Conservation (phyloP, 345 rosid species). For the Eucalyptus tenuipes region DNA sequence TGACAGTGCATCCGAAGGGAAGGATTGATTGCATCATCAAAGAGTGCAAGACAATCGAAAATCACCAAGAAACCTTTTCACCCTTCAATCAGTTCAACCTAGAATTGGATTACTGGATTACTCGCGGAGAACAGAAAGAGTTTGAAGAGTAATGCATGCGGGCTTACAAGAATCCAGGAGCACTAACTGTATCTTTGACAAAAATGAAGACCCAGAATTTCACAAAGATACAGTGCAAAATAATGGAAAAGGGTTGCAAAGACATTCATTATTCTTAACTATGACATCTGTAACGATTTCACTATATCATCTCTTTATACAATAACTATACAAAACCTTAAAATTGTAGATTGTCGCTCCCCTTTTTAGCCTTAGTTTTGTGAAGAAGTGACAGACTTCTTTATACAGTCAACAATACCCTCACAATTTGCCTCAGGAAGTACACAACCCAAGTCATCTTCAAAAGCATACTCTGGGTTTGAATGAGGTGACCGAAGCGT, state of each 20-base stretch:
- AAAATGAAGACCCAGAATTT: neutral
- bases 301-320: neutral
- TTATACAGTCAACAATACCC: conserved; percentile 81
- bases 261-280: neutral
- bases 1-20: neutral
- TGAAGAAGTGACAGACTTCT: conserved; percentile 40
- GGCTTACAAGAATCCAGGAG: neutral
- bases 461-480: conserved; percentile 12
- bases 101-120: neutral
- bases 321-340: neutral
- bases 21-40: neutral
- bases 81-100: neutral
- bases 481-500: conserved; percentile 90
- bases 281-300: neutral
- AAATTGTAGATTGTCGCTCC: neutral
- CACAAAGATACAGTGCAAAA: neutral
- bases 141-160: neutral
- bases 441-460: conserved; percentile 29
- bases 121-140: fast-evolving
- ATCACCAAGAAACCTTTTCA: neutral
- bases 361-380: neutral
- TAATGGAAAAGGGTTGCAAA: neutral
- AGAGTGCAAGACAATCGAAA: neutral
- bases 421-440: conserved; percentile 56
- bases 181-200: neutral